Base-by-base conservation (phyloP, 306 rosid species). In the Fagus crenata region DNA sequence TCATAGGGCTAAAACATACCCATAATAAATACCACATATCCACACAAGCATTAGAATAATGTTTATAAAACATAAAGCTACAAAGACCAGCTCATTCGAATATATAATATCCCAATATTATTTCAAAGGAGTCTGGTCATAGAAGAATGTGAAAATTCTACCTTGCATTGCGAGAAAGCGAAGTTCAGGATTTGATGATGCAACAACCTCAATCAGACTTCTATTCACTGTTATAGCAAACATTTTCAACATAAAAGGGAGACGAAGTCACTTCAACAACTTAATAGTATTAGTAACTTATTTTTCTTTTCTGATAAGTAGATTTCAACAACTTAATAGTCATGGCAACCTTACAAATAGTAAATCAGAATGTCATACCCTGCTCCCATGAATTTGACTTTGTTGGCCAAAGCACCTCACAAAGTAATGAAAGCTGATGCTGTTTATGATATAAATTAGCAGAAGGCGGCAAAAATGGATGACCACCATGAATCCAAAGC, bases 401-500 rank as follows among this genome's bases (percentile, higher is more conserved):
- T 51, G 85, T 82, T 14, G 96, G 91, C 97, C 95, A 95, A 69
- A 86, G 60, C 8, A 69, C 39, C 80, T 90, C 97, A 17, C 88
- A 88, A 64, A 90, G 80, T 61, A 72, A 72, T 73, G 78, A 77
- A 78, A 95, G 87, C 80, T 77, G 87, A 53, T 68, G 83, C 69
- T 89, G 88, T 78, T 89, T 91, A 43, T 80, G 54, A 83, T 86
- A 86, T 77, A 95, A 72, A 76, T 72, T 77, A 77, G 89, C 78
- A 28, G 93, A 87, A 49, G 86, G 63, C 4, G 98, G 95, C 81
- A 87, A 77, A 74, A 79, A 51, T 15, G 98, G 98, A 84, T 92
- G 96, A 79, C 98, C 98, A 46, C 98, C 97, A 87, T 92, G 84
- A 76, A 79, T 71, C 98, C 98, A 95, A 22, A 95, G 77, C 86